Evolutionary conservation across 75 land plant species (phyloP), one percentile per base, ranked within the genome.

Genomic region (Isoetes taiwanensis): DNA sequence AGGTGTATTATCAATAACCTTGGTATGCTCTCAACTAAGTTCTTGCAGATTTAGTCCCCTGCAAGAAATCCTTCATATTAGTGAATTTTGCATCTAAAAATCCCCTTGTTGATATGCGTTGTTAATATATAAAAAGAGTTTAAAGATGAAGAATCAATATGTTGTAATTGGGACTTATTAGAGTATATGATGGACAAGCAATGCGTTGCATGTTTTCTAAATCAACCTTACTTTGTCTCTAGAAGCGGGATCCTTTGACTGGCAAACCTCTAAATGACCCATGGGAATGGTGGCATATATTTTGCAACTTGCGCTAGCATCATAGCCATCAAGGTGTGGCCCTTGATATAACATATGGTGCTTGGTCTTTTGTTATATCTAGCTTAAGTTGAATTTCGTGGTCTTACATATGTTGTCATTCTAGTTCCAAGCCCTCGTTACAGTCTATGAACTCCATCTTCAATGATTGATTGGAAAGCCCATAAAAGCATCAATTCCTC

Each of bases 381-480:
- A 10, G 39, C 14, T 14, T 10, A 9, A 14, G 39, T 10, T 37
- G 39, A 10, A 14, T 37, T 37, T 37, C 39, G 9, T 37, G 39
- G 14, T 10, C 14, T 37, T 37, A 9, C 39, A 10, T 37, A 28
- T 30, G 16, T 54, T 28, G n/a, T 28, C 52, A 48, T 19, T 48
- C 39, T n/a, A n/a, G n/a, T n/a, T n/a, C n/a, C 39, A 88, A 90
- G 76, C 77, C 80, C 41, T 76, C 84, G 32, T 59, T 89, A 11
- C 99, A 96, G 32, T 88, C 96, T 42, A 58, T 56, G 26, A 72
- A 64, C 50, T 78, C 99, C 17, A 61, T 94, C 48, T n/a, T n/a
- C 72, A 72, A 20, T 82, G 99, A 1, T 94, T 96, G 99, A 78
- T 82, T 65, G 96, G 99, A 34, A 96, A 94, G 66, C 85, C 99